These are phyloP conservation scores for Gastrolobium villosum DNA, from an alignment of 306 rosid species.

Conservation along the genomic window DNA sequence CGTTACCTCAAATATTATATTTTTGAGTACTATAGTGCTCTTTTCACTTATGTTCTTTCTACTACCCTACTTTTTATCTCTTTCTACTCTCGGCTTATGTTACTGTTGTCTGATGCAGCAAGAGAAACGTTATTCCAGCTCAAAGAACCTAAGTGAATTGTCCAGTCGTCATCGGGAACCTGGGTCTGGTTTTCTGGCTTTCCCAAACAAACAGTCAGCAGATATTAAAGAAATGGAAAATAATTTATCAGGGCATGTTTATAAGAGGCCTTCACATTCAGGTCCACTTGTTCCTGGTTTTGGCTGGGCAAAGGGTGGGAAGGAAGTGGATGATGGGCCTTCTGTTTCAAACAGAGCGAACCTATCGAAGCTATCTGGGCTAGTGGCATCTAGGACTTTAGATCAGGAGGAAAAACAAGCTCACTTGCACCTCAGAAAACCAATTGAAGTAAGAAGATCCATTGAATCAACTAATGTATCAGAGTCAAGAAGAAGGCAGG, in stretches of 20 bases:
- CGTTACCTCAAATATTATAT: neutral
- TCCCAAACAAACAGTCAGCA: constrained; percentile 62
- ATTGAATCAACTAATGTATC: constrained; percentile 57
- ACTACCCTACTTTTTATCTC: neutral
- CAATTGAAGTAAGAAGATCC: constrained; percentile 54
- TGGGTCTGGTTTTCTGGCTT: constrained; percentile 68
- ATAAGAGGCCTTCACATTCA: constrained; percentile 72
- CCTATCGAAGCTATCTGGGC: constrained; percentile 68
- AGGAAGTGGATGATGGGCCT: constrained; percentile 58
- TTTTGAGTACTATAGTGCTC: neutral
- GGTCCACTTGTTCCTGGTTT: constrained; percentile 77
- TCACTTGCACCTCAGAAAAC: constrained; percentile 53
- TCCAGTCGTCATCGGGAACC: constrained; percentile 58
- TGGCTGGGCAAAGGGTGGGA: constrained; percentile 61
- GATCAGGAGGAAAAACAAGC: constrained; percentile 61
- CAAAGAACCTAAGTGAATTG: constrained; percentile 61
- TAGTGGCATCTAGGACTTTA: constrained; percentile 72
- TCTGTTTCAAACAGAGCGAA: constrained; percentile 55
- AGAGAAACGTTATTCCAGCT: constrained; percentile 59
- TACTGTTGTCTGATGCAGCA: constrained; percentile 59
- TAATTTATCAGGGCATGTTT: constrained; percentile 48
- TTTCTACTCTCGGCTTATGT: constrained; percentile 35
- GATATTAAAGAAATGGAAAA: constrained; percentile 57
- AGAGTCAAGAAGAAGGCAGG: constrained; percentile 67
- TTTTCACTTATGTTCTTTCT: constrained; percentile 3